These are phyloP conservation scores for Apiotrichum laibachii DNA, from an alignment of 1,284 basidiomycete species.

Conservation along the genomic window DNA sequence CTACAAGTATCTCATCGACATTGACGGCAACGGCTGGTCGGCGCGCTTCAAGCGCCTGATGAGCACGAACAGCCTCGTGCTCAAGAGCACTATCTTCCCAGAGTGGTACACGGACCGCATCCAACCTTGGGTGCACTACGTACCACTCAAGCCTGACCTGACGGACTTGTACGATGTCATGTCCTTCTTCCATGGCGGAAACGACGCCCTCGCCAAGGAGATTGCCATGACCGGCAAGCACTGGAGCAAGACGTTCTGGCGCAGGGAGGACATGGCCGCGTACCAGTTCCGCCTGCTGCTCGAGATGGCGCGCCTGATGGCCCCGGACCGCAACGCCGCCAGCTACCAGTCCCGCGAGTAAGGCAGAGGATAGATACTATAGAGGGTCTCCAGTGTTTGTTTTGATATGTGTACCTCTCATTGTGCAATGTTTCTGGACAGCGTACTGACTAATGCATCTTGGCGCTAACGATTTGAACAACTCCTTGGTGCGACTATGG, in stretches of 20 bases:
- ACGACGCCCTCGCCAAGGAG: slow-evolving; percentile 59
- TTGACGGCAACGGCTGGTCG: slow-evolving; percentile 53
- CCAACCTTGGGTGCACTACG: slow-evolving; percentile 54
- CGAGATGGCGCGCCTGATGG: slow-evolving; percentile 32
- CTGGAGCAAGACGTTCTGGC: slow-evolving; percentile 64
- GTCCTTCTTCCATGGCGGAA: slow-evolving; percentile 60
- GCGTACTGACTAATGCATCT: too few relatives aligned
- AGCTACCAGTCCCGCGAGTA: slow-evolving; percentile 2
- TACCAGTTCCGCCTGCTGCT: slow-evolving; percentile 59
- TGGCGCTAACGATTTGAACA: too few relatives aligned
- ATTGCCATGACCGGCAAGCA: slow-evolving; percentile 60
- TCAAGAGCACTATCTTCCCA: slow-evolving; percentile 54
- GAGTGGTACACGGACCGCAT: slow-evolving; percentile 54
- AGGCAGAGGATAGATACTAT: too few relatives aligned
- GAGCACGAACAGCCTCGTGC: slow-evolving; percentile 49
- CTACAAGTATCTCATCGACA: slow-evolving; percentile 31
- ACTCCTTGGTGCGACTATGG: too few relatives aligned
- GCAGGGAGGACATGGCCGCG: slow-evolving; percentile 63
- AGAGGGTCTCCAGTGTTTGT: too few relatives aligned
- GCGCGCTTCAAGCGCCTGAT: slow-evolving; percentile 51
- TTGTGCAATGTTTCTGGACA: too few relatives aligned
- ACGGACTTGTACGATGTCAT: slow-evolving; percentile 55
- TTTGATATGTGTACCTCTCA: too few relatives aligned
- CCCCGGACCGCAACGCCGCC: slow-evolving; percentile 29
- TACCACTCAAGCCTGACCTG: slow-evolving; percentile 55